Evolutionary conservation across 345 rosid genomes (phyloP).

Genomic region (Ricinus communis): DNA sequence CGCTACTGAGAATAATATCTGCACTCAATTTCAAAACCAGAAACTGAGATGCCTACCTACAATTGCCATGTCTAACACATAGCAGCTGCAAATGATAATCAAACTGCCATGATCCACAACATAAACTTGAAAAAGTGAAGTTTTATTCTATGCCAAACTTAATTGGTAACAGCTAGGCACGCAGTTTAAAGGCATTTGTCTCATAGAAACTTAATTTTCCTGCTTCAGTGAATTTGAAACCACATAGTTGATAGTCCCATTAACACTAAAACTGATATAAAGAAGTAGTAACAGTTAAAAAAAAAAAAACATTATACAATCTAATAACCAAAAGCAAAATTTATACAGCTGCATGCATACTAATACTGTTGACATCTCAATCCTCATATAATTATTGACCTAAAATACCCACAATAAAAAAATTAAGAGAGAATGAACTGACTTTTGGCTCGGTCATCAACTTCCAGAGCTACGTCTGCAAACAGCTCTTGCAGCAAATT

Average conservation of each 20-base stretch:
- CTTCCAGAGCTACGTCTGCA: constrained; percentile 89
- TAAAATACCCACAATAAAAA: too few species aligned
- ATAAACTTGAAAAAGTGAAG: background rate
- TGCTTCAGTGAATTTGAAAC: background rate
- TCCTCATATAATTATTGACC: too few species aligned
- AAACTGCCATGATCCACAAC: background rate
- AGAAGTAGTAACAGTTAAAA: background rate
- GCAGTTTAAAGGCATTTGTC: background rate
- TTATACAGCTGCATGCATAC: background rate
- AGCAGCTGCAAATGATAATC: background rate
- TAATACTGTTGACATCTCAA: too few species aligned
- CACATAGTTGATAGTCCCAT: too few species aligned
- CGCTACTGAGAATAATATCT: constrained; percentile 73
- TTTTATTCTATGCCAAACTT: background rate
- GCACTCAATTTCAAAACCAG: constrained; percentile 42
- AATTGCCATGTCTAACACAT: background rate
- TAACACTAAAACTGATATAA: background rate
- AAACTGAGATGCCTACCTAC: background rate
- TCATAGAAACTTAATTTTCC: background rate
- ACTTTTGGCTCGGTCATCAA: constrained; percentile 95
- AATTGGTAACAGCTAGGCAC: background rate
- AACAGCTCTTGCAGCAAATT: constrained; percentile 81
- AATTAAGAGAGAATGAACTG: too few species aligned
- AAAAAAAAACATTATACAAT: background rate
- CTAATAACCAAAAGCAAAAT: background rate